Evolutionary conservation across 768 basidiomycete genomes (phyloP).

Genomic region (Cytidiella melzeri): DNA sequence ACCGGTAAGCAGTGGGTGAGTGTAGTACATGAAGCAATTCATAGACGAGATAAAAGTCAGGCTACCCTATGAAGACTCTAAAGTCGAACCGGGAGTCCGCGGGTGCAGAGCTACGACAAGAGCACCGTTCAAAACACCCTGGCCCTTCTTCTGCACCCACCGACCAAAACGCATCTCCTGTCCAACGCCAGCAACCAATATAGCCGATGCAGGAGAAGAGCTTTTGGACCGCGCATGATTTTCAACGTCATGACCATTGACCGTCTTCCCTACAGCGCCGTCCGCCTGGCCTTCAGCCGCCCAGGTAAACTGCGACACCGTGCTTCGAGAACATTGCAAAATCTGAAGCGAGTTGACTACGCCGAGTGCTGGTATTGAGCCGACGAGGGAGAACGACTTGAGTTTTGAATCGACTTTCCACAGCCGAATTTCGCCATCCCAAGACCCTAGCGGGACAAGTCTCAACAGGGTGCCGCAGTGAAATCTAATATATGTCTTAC

Average conservation of each 20-base stretch:
- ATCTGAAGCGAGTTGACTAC: constrained; percentile 91
- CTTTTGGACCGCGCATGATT: constrained; percentile 22
- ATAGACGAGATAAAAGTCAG: too few relatives aligned
- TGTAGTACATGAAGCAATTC: too few relatives aligned
- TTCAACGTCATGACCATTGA: constrained; percentile 2
- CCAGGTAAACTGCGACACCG: constrained; percentile 1
- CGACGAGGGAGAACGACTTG: constrained; percentile 66
- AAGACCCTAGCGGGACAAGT: constrained; percentile 62
- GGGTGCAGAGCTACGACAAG: constrained; percentile 51
- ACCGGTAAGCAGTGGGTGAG: too few relatives aligned
- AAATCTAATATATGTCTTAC: constrained; percentile 32
- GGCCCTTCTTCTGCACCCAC: constrained; percentile 75
- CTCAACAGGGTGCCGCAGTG: background rate
- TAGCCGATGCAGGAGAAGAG: constrained; percentile 25
- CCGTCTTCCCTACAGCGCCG: background rate
- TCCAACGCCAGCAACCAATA: constrained; percentile 76
- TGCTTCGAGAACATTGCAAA: constrained; percentile 28
- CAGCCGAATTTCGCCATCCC: constrained; percentile 83
- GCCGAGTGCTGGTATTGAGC: constrained; percentile 62
- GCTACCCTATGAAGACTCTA: too few relatives aligned
- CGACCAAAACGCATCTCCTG: constrained; percentile 89
- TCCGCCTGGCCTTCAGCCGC: background rate
- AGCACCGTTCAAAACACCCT: constrained; percentile 67
- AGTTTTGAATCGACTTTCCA: constrained; percentile 85
- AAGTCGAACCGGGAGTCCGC: background rate